phyloP scores from a whole-genome alignment of 495 filamentous ascomycete genomes.

The Pseudoneurospora amorphoporcata region DNA sequence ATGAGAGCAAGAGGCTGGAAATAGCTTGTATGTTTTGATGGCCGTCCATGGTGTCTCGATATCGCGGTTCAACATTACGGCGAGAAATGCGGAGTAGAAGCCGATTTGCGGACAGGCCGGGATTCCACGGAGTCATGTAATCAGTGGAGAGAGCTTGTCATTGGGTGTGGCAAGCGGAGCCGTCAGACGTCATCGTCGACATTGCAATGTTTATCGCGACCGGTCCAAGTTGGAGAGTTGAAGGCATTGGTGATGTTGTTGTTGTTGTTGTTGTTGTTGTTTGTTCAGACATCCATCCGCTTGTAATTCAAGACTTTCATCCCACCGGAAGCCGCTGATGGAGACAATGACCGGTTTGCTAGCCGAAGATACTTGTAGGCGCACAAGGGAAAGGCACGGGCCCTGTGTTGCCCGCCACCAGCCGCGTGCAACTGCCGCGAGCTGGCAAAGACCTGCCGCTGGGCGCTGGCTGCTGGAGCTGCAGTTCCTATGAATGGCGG shows the following conservation, averaged over 20 bases:
- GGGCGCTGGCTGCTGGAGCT: not conserved
- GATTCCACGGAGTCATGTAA: not conserved
- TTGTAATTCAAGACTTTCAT: not conserved
- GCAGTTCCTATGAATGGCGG: not conserved
- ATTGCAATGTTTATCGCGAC: not conserved
- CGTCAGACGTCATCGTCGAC: not conserved
- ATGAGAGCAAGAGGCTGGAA: not conserved
- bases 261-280: not conserved
- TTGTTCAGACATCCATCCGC: not conserved
- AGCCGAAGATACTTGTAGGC: not conserved
- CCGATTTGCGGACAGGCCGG: not conserved
- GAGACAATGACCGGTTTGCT: not conserved
- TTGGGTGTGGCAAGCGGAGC: not conserved
- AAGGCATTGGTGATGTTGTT: not conserved
- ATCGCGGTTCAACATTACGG: not conserved
- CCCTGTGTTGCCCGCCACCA: not conserved
- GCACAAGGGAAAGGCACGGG: not conserved
- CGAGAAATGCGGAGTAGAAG: not conserved
- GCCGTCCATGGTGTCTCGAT: not conserved
- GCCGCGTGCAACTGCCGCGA: not conserved
- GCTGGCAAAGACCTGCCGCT: not conserved
- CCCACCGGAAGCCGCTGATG: not conserved
- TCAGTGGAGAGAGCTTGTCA: not conserved
- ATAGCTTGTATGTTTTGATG: not conserved
- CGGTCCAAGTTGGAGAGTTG: not conserved